These are phyloP conservation scores for Pythium insidiosum DNA, from an alignment of 352 stramenopile genomes.

Conservation along the genomic window DNA sequence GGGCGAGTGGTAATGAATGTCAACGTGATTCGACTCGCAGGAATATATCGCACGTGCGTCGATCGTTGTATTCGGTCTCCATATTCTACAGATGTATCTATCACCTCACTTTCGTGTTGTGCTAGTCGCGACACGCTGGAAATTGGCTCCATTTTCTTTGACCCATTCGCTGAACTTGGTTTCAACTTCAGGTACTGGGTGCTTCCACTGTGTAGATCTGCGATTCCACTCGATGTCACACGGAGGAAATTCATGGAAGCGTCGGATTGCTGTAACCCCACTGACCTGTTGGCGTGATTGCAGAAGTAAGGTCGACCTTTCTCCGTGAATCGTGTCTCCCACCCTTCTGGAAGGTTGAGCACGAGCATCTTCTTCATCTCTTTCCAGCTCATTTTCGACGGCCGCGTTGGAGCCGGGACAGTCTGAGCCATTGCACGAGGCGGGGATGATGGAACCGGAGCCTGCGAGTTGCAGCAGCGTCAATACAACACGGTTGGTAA, in stretches of 20 bases:
- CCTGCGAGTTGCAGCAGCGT: neutral
- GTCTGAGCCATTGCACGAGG: conserved; percentile 7
- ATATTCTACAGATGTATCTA: neutral
- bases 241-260: too few relatives aligned
- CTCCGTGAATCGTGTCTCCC: conserved; percentile 76
- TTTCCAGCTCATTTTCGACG: conserved; percentile 56
- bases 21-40: neutral
- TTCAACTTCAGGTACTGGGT: conserved; percentile 66
- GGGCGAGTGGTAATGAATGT: conserved; percentile 47
- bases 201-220: conserved; percentile 84
- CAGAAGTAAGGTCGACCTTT: conserved; percentile 81
- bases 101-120: conserved; percentile 1
- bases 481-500: too few relatives aligned
- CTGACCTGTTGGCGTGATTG: conserved; percentile 61
- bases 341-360: conserved; percentile 64
- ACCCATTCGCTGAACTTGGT: conserved; percentile 69
- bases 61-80: neutral
- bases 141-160: conserved; percentile 51
- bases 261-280: too few relatives aligned
- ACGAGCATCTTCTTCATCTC: conserved; percentile 69
- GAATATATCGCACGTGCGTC: neutral
- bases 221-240: neutral
- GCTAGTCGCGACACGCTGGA: conserved; percentile 15
- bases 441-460: conserved; percentile 5
- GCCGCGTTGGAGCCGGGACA: conserved; percentile 21